A percentile compares a stretch with the other conserved stretches of the same genome.
These are phyloP conservation scores for Podila clonocystis DNA, from an alignment of 192 early-diverging fungal genomes.

Conservation along the genomic window DNA sequence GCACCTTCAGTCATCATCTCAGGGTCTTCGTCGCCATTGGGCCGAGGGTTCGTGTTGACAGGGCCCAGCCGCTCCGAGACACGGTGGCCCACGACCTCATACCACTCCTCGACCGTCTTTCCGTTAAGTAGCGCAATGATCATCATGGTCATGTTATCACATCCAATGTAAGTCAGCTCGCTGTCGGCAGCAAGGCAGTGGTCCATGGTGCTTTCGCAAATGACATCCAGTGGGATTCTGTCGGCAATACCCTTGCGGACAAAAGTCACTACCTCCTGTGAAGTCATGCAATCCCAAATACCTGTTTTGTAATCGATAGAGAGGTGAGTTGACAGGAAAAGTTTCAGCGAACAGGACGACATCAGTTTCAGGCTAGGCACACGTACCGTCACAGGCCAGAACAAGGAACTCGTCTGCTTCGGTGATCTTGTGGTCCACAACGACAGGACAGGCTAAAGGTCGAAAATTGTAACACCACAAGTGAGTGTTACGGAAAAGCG, in stretches of 20 bases:
- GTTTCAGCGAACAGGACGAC: no score
- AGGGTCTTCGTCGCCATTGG: slow-evolving; percentile 38
- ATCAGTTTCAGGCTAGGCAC: not conserved
- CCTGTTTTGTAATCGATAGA: slow-evolving; percentile 57
- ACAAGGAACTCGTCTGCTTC: slow-evolving; percentile 93
- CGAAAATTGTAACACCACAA: not conserved
- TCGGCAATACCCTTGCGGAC: slow-evolving; percentile 65
- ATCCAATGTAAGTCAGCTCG: slow-evolving; percentile 92
- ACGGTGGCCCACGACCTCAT: slow-evolving; percentile 53
- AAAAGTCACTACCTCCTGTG: slow-evolving; percentile 89
- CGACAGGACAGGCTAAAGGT: slow-evolving; percentile 79
- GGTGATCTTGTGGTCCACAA: slow-evolving; percentile 66
- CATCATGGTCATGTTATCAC: slow-evolving; percentile 99
- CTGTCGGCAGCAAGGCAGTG: slow-evolving; percentile 88
- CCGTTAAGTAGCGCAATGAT: slow-evolving; percentile 89
- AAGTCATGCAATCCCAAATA: slow-evolving; percentile 98
- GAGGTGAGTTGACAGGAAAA: no score
- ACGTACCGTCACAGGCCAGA: slow-evolving; percentile 93
- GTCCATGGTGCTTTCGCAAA: slow-evolving; percentile 93
- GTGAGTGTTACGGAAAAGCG: not conserved
- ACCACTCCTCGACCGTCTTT: slow-evolving; percentile 82
- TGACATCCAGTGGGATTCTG: slow-evolving; percentile 48
- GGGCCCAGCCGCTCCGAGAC: slow-evolving; percentile 30
- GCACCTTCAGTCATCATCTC: slow-evolving; percentile 9
- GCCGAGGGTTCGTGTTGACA: slow-evolving; percentile 9